phyloP scores from a whole-genome alignment of 306 rosid species.

The Malus orientalis region DNA sequence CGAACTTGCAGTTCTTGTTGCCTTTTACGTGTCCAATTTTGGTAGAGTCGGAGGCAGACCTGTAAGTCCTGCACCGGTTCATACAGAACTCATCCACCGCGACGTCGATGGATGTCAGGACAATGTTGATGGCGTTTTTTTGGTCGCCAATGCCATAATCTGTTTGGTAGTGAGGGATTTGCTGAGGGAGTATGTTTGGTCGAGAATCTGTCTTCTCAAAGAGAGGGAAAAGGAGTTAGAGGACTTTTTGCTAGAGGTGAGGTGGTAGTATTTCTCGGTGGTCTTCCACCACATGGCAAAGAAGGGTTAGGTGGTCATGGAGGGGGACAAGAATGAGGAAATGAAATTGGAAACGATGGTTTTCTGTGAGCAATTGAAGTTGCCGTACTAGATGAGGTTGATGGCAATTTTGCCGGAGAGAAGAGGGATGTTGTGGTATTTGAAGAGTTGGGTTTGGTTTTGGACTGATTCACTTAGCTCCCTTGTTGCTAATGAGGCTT shows the following conservation, averaged over 20 bases:
- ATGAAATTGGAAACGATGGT: slow-evolving; percentile 45
- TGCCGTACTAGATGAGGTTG: slow-evolving; percentile 55
- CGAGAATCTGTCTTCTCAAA: too few species aligned
- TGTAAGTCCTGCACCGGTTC: too few species aligned
- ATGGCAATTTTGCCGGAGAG: slow-evolving; percentile 51
- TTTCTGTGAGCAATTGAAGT: slow-evolving; percentile 44
- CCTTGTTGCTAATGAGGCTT: slow-evolving; percentile 17
- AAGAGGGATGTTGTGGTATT: slow-evolving; percentile 59
- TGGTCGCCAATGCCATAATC: too few species aligned
- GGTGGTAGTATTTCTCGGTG: slow-evolving; percentile 31
- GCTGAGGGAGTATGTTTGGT: too few species aligned
- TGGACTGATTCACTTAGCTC: slow-evolving; percentile 3
- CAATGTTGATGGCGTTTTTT: too few species aligned
- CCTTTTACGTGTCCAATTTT: too few species aligned
- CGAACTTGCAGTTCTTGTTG: too few species aligned
- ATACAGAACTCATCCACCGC: too few species aligned
- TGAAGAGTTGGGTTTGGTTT: slow-evolving; percentile 15
- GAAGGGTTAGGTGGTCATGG: slow-evolving; percentile 32
- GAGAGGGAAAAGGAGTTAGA: too few species aligned
- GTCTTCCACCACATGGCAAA: slow-evolving; percentile 55
- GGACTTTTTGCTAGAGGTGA: slow-evolving; percentile 13
- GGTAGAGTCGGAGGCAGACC: too few species aligned
- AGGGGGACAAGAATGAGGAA: slow-evolving; percentile 30
- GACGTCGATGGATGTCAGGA: too few species aligned
- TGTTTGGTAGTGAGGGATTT: too few species aligned